These are phyloP conservation scores for Coemansia sp. DNA, from an alignment of 192 early-diverging fungal genomes.

Conservation along the genomic window DNA sequence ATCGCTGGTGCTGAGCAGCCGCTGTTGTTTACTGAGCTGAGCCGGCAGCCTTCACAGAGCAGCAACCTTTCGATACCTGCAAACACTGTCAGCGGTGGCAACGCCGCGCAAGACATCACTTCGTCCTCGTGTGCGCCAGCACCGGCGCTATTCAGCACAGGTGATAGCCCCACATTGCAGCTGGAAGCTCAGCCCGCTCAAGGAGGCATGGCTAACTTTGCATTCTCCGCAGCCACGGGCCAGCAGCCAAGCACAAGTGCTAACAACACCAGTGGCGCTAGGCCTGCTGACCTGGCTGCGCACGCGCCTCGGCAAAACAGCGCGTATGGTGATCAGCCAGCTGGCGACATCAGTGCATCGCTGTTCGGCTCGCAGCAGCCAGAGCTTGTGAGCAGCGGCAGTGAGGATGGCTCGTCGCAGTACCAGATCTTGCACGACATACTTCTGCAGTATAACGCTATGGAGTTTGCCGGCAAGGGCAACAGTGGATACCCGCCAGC, in stretches of 20 bases:
- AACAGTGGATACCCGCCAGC: not conserved
- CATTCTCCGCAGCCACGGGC: not conserved
- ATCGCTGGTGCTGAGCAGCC: not conserved
- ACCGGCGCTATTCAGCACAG: not conserved
- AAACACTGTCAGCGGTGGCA: not conserved
- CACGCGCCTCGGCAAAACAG: not conserved
- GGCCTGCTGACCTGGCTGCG: not conserved
- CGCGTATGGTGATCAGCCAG: not conserved
- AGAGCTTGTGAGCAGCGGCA: not conserved
- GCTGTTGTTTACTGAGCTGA: conserved; percentile 30
- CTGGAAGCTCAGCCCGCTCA: not conserved
- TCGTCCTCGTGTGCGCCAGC: not conserved
- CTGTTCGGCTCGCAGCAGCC: not conserved
- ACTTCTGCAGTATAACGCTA: conserved; percentile 25
- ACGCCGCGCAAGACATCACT: not conserved
- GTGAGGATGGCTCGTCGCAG: not conserved
- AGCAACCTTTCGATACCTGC: not conserved
- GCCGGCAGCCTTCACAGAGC: not conserved
- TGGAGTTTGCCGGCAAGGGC: conserved; percentile 13
- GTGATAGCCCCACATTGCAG: not conserved
- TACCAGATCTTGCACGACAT: conserved; percentile 39
- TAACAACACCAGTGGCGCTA: not conserved
- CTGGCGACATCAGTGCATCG: too few species aligned
- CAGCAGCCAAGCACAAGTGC: not conserved
- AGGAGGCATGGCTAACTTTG: not conserved